phyloP scores from a whole-genome alignment of 2,329 filamentous ascomycete species.

The Niveomyces coronatus region DNA sequence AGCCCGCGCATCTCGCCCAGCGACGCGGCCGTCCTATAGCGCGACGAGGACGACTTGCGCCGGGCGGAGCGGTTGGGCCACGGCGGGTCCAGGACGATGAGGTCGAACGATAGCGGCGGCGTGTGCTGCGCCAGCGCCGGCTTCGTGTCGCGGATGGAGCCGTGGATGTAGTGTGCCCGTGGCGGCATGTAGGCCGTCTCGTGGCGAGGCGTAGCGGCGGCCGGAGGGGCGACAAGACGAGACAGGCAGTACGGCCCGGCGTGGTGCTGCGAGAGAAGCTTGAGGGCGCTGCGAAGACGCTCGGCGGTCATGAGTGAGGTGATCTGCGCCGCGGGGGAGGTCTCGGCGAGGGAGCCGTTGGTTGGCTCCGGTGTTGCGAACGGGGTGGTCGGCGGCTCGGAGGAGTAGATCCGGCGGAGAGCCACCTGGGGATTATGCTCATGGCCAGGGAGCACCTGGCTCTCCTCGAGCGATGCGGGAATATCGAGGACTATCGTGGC shows the following conservation, averaged over 20 bases:
- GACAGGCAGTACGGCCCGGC: slow-evolving; percentile 37
- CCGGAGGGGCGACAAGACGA: slow-evolving; percentile 20
- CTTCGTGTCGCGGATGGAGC: slow-evolving; percentile 33
- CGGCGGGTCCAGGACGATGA: slow-evolving; percentile 66
- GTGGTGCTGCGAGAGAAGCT: slow-evolving; percentile 16
- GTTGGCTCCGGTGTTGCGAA: slow-evolving; percentile 41
- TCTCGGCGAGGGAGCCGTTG: slow-evolving; percentile 10
- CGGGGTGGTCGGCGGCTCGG: slow-evolving; percentile 30
- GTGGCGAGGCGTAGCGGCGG: slow-evolving; percentile 1
- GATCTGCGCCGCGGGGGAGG: slow-evolving; percentile 36
- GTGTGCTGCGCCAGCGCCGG: slow-evolving; percentile 30
- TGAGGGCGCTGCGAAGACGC: slow-evolving; percentile 33
- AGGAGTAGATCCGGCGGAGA: slow-evolving; percentile 33
- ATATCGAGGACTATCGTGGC: slow-evolving; percentile 56
- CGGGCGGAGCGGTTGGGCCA: slow-evolving; percentile 72
- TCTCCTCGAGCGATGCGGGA: slow-evolving; percentile 56
- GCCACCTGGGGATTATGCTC: slow-evolving; percentile 18
- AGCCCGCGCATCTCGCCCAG: slow-evolving; percentile 37
- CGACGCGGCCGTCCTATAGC: slow-evolving; percentile 36
- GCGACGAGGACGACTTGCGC: slow-evolving; percentile 36
- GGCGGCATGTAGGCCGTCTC: slow-evolving; percentile 27
- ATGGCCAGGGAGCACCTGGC: slow-evolving; percentile 41
- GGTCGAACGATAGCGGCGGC: slow-evolving; percentile 50
- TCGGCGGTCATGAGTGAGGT: slow-evolving; percentile 44
- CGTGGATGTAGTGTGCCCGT: slow-evolving; percentile 35